Base-by-base conservation (phyloP, 1,284 basidiomycete genomes). In the Ceratobasidium sp. region DNA sequence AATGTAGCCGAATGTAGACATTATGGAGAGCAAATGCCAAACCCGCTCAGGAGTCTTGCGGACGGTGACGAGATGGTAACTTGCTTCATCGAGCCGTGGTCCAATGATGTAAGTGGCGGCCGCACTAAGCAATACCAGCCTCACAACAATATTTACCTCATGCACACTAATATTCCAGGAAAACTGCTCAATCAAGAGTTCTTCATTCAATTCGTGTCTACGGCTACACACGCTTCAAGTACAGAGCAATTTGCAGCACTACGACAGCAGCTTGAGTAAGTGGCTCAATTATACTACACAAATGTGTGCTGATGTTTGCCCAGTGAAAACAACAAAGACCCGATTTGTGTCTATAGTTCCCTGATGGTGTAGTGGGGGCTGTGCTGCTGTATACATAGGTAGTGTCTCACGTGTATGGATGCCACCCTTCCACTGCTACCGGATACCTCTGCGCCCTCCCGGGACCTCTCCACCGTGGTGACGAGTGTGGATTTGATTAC, bases 131-230 rank as follows among this genome's bases (percentile, higher is more conserved):
- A 84, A 26, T 83, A 80, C 80, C 83, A 85, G 26, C 83, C 83
- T 66, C 83, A 86, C 33, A 79, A 83, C 40, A 77, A 81, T 0
- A 73, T 83, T 0, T 86, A 85, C 66, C 80, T 83, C 0, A 82
- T 73, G 12, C 81, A 84, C 71, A 73, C 79, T 42, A 84, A n/a
- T n/a, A n/a, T n/a, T n/a, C n/a, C n/a, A n/a, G n/a, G n/a, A n/a
- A n/a, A n/a, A n/a, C n/a, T n/a, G n/a, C n/a, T n/a, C n/a, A n/a
- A n/a, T n/a, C 84, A 86, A 65, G 81, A 86, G 74, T 83, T 78
- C 40, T 81, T 83, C 80, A 81, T 82, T 12, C 84, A 84, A 33
- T 86, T 86, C 78, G 75, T 85, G 0, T 85, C 84, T 7, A 85
- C 85, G 4, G 86, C 84, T 7, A 81, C 80, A 44, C 50, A 83